Percentiles rank a stretch among this genome's conserved stretches.
Evolutionary conservation across 2,329 filamentous ascomycete genomes (phyloP).

Genomic region (Colletotrichum sojae): DNA sequence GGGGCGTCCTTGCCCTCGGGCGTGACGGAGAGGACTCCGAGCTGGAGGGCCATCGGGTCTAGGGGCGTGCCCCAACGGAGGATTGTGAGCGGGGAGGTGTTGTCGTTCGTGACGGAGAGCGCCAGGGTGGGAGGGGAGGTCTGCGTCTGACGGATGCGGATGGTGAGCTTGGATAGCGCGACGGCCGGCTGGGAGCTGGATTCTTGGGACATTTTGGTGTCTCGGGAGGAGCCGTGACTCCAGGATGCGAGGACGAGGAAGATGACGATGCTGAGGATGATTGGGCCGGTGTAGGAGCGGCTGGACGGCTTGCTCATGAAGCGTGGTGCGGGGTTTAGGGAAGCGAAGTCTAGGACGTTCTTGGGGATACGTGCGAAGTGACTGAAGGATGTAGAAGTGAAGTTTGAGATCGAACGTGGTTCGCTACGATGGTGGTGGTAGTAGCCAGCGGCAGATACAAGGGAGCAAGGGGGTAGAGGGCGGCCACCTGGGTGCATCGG

Average conservation of each 20-base stretch:
- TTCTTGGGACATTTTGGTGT: conserved; percentile 30
- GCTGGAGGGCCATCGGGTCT: conserved; percentile 57
- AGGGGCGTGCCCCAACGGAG: conserved; percentile 62
- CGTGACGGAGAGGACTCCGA: conserved; percentile 58
- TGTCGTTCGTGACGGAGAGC: conserved; percentile 57
- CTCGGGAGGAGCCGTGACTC: conserved; percentile 21
- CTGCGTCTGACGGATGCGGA: conserved; percentile 52
- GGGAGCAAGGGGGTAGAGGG: neutral
- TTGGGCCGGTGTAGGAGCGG: conserved; percentile 9
- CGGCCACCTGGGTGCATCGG: neutral
- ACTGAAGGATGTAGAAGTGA: neutral
- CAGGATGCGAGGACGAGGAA: conserved; percentile 21
- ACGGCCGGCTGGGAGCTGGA: conserved; percentile 12
- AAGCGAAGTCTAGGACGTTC: neutral
- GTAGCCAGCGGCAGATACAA: neutral
- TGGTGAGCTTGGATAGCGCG: conserved; percentile 46
- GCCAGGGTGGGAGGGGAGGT: conserved; percentile 53
- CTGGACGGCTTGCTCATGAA: conserved; percentile 16
- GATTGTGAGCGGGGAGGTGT: conserved; percentile 55
- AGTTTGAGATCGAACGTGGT: neutral
- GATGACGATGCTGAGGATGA: conserved; percentile 25
- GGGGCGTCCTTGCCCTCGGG: conserved; percentile 51
- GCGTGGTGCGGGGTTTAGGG: neutral
- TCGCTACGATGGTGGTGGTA: neutral
- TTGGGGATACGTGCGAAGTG: neutral